phyloP scores from a whole-genome alignment of 306 rosid species.

The Vigna angularis region DNA sequence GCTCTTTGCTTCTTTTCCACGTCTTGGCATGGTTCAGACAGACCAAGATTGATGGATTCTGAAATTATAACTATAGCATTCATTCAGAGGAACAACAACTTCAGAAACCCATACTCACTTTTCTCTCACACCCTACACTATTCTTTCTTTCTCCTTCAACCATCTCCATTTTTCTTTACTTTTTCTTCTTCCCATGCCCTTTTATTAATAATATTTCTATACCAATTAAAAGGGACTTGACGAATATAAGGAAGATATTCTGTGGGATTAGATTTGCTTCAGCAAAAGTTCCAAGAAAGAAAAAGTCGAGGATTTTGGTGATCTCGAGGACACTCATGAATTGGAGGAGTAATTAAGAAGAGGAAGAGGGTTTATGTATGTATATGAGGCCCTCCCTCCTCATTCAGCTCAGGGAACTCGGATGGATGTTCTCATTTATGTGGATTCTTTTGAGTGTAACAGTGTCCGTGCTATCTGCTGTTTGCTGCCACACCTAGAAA shows the following conservation, averaged over 20 bases:
- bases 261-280: constrained; percentile 62
- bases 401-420: not conserved
- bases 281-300: constrained; percentile 51
- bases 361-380: not conserved
- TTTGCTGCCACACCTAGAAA: constrained; percentile 28
- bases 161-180: not conserved
- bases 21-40: constrained; percentile 56
- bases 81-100: constrained; percentile 50
- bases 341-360: constrained; percentile 48
- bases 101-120: constrained; percentile 57
- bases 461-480: constrained; percentile 45
- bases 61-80: constrained; percentile 50
- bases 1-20: constrained; percentile 83
- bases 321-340: constrained; percentile 67
- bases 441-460: constrained; percentile 46
- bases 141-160: not conserved
- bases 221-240: constrained; percentile 44
- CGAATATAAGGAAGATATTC: constrained; percentile 48
- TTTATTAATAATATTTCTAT: not conserved
- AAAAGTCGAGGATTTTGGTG: constrained; percentile 52
- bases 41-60: constrained; percentile 74
- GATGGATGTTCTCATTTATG: constrained; percentile 43
- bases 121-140: constrained; percentile 39
- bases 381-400: constrained; percentile 36
- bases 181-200: not conserved